Percentiles rank a stretch among this genome's conserved stretches.
These are phyloP conservation scores for Diaporthe sp. DNA, from an alignment of 2,329 filamentous ascomycete genomes.

Conservation along the genomic window DNA sequence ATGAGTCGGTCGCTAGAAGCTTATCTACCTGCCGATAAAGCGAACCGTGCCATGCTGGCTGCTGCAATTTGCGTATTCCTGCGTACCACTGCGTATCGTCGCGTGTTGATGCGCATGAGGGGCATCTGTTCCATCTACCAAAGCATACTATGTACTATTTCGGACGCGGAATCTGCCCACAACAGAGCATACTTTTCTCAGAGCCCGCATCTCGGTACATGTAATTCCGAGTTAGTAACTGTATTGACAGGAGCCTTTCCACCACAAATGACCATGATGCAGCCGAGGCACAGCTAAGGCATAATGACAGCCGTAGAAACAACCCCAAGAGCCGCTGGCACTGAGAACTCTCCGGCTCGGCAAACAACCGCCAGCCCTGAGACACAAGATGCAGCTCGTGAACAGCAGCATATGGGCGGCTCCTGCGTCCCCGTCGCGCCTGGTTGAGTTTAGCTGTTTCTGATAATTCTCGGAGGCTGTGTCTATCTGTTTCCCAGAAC, in stretches of 20 bases:
- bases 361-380: not conserved
- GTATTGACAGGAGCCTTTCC: not conserved
- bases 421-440: constrained; percentile 6
- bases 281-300: not conserved
- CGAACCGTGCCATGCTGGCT: constrained; percentile 24
- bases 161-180: not conserved
- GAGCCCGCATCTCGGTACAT: not conserved
- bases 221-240: not conserved
- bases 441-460: not conserved
- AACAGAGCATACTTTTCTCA: not conserved
- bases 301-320: not conserved
- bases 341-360: constrained; percentile 6
- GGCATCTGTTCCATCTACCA: constrained; percentile 3
- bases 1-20: constrained; percentile 16
- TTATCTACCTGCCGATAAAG: constrained; percentile 9
- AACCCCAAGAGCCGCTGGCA: not conserved
- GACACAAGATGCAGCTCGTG: not conserved
- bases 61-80: constrained; percentile 10
- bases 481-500: not conserved
- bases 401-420: not conserved
- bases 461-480: not conserved
- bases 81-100: not conserved
- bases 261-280: not conserved
- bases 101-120: constrained; percentile 19
- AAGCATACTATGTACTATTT: constrained; percentile 21